Evolutionary conservation across 1,139 yeast species (phyloP).

Genomic region (Candida sp.): DNA sequence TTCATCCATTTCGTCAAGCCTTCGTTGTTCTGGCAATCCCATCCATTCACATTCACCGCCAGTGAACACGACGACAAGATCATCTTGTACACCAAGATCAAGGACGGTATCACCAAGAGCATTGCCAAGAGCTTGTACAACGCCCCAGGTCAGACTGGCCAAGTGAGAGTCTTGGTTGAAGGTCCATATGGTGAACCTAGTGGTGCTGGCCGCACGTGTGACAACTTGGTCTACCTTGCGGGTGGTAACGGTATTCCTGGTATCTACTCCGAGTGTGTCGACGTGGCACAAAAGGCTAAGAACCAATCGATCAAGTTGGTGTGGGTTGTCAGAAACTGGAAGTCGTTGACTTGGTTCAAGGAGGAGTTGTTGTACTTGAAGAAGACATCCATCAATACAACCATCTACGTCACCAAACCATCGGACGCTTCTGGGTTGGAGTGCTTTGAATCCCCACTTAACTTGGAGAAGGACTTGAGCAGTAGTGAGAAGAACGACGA

Average conservation of each 20-base stretch:
- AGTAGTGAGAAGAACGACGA: conserved; percentile 20
- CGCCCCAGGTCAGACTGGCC: conserved; percentile 27
- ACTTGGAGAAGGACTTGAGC: no score
- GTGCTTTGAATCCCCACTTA: conserved; percentile 10
- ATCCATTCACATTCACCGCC: conserved; percentile 31
- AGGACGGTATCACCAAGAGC: conserved; percentile 37
- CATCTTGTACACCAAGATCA: conserved; percentile 31
- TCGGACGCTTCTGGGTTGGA: conserved; percentile 10
- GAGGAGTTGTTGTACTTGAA: conserved; percentile 30
- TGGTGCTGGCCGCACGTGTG: conserved; percentile 30
- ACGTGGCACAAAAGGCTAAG: conserved; percentile 33
- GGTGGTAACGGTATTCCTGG: conserved; percentile 51
- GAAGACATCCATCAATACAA: conserved; percentile 27
- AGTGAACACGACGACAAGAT: conserved; percentile 24
- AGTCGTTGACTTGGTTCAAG: conserved; percentile 40
- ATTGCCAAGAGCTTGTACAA: conserved; percentile 28
- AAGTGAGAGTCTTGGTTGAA: conserved; percentile 35
- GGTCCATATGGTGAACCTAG: conserved; percentile 42
- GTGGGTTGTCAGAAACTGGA: conserved; percentile 50
- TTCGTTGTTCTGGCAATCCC: conserved; percentile 45
- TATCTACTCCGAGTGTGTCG: conserved; percentile 40
- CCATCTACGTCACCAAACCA: conserved; percentile 37
- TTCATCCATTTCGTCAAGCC: conserved; percentile 48
- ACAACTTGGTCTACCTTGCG: conserved; percentile 36
- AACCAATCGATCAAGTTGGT: conserved; percentile 28